Evolutionary conservation across 257 asterid species (phyloP), one percentile per base, ranked within the genome.

Genomic region (Catharanthus roseus): DNA sequence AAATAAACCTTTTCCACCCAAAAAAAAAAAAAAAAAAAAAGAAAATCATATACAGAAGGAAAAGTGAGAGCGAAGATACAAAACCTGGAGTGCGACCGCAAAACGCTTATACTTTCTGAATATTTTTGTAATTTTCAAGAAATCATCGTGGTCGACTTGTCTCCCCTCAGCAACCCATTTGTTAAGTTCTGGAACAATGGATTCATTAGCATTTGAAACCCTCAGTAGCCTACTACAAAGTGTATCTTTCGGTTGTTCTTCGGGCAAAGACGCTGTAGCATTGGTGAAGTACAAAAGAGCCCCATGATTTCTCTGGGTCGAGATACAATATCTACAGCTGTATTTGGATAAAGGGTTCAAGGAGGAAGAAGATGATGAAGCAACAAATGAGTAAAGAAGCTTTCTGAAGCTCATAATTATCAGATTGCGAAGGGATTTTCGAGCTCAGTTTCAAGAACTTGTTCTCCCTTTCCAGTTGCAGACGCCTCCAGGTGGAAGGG

Each of bases 61-160:
- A 19, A 3, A 3, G 10, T 4, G 21, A 64, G 34, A 1, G 1
- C 0, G 7, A 19, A 12, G 42, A 26, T n/a, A 47, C 12, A 31
- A 28, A 1, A 77, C 81, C 81, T 61, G 70, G 12, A 72, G 77
- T 72, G 77, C 77, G 19, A 21, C 49, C 4, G 9, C 11, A 65
- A 26, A 72, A 41, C 81, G 67, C 24, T 9, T n/a, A 15, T 39
- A 28, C 8, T 54, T 5, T 23, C 81, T 68, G 31, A 77, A 54
- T 6, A 5, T 33, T 60, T 53, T 72, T 71, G 72, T 67, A 50
- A 70, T 67, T 0, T 6, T 29, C 36, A 67, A 44, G 55, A 72
- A 28, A 53, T 77, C 62, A 62, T 41, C 15, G 29, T 28, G 38
- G 61, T 38, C 45, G 2, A 72, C 31, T 10, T 28, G 36, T 24